Evolutionary conservation across 257 asterid species (phyloP), one percentile per base, ranked within the genome.

Genomic region (Sherardia arvensis): DNA sequence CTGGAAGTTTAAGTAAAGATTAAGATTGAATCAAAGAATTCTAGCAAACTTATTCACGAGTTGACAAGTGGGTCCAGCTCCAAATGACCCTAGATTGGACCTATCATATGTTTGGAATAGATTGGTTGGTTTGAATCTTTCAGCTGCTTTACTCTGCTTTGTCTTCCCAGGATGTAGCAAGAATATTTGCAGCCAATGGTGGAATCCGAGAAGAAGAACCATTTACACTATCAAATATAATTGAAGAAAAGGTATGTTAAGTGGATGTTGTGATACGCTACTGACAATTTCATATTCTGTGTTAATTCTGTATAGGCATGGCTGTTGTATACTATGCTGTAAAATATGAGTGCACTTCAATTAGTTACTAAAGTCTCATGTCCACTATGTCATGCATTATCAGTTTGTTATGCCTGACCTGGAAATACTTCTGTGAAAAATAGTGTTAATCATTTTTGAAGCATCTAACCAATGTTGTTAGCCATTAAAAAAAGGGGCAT

Each of bases 121-220:
- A 10, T 36, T 4, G 34, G 23, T 36, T 4, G 34, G 23, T 27
- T 62, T 18, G 30, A 61, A 14, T 48, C 30, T 30, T 18, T 17
- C 15, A 38, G 29, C 26, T 47, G 29, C 53, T 73, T 20, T 48
- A 20, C 43, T 21, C 12, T 30, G 59, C 59, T 57, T 47, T 48
- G 29, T 76, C 57, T 54, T 79, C 60, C 68, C 85, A 92, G 99
- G 96, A 87, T 72, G 73, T 92, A 51, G 91, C 87, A 71, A 85
- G 97, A 77, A 87, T 92, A 53, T 17, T 87, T 53, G 77, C 80
- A 58, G 82, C 81, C 51, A 89, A 82, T 70, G 84, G 83, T 17
- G 99, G 95, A 69, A 49, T 83, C 67, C 76, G 74, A 56, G 99
- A 87, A 65, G 81, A 80, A 68, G 99, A 89, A 69, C 99, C 96